A percentile compares a stretch with the other conserved stretches of the same genome.
Evolutionary conservation across 75 land plant species (phyloP).

Genomic region (Selaginella tamariscina): DNA sequence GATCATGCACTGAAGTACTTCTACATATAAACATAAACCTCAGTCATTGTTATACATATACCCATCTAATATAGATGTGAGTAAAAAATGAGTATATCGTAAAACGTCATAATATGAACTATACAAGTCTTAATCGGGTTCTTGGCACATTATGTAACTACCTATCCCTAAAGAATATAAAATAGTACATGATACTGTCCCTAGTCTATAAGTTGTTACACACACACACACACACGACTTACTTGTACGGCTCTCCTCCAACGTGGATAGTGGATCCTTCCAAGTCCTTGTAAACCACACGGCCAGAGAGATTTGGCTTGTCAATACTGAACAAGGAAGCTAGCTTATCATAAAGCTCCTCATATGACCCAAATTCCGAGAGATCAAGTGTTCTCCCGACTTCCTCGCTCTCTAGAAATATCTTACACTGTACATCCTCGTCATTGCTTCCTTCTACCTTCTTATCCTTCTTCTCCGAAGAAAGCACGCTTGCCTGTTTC

Average conservation of each 20-base stretch:
- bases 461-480: constrained; percentile 1
- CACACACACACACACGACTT: too few relatives aligned
- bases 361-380: constrained; percentile 48
- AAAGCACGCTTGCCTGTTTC: constrained; percentile 14
- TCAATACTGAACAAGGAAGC: constrained; percentile 56
- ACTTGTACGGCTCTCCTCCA: constrained; percentile 8
- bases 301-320: neutral
- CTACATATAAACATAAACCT: too few relatives aligned
- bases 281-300: constrained; percentile 6
- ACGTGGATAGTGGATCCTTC: neutral
- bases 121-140: too few relatives aligned
- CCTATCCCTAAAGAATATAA: too few relatives aligned
- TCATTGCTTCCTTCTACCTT: constrained; percentile 10
- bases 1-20: too few relatives aligned
- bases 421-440: constrained; percentile 40
- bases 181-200: too few relatives aligned
- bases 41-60: too few relatives aligned
- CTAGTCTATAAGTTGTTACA: too few relatives aligned
- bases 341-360: constrained; percentile 48
- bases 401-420: constrained; percentile 67
- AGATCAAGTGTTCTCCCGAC: constrained; percentile 76
- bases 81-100: too few relatives aligned
- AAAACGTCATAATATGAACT: too few relatives aligned
- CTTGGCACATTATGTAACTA: too few relatives aligned
- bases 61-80: too few relatives aligned